Evolutionary conservation across 768 basidiomycete genomes (phyloP), one percentile per base, ranked within the genome.

Genomic region (Tulasnella sp.): DNA sequence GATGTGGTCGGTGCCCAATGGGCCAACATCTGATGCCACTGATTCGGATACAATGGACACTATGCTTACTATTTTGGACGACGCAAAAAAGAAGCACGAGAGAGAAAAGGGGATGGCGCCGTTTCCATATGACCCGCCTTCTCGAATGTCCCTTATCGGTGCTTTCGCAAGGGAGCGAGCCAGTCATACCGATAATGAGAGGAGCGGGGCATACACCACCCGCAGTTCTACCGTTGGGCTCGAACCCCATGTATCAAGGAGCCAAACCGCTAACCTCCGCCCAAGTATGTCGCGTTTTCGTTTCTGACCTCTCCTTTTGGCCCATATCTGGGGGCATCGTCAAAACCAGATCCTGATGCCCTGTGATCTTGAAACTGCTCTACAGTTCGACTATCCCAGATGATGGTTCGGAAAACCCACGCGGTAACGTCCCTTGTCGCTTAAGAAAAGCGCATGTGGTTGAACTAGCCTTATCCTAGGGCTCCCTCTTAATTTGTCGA

Each of bases 321-420:
- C 21, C 39, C 21, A 42, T 48, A 19, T 48, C 4, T 44, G 44
- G 44, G 44, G 9, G 9, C 42, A 44, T 18, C 44, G 14, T 44
- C 44, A 5, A n/a, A 52, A n/a, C 10, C 27, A 2, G 21, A 36
- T 48, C 27, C 31, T n/a, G 12, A 74, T 40, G 24, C 12, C 21
- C 48, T 14, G 1, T n/a, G 24, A 12, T 52, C 6, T 76, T 42
- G 39, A 56, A 58, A 24, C 39, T 12, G 31, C 4, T 6, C 31
- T 18, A 36, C 38, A 77, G 76, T 77, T 31, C 58, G 18, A 40
- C 56, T 77, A 9, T 36, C 36, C 18, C 46, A 62, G 34, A 77
- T 77, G 76, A 52, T 77, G 46, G 36, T 77, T 24, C 76, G 76
- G 9, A 27, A 38, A 44, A 62, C 58, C 31, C 58, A 77, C 58